Conservation (phyloP, 192 early-diverging fungal genomes). For the Rhizophagus clarus region DNA sequence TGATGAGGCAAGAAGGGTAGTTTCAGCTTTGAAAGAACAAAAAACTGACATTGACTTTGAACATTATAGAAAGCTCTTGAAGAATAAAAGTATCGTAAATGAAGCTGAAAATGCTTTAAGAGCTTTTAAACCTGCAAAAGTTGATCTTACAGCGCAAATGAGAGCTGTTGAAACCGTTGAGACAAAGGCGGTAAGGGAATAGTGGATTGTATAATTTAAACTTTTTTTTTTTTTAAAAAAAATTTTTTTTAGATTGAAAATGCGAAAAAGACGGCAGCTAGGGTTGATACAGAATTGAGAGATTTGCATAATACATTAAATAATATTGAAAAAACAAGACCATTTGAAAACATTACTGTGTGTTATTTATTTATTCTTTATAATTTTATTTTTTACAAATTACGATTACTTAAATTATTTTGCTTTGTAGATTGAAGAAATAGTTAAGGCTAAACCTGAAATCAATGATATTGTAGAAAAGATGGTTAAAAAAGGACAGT, state of each 20-base stretch:
- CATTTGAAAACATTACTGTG: conserved; percentile 92
- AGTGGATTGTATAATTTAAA: too few relatives aligned
- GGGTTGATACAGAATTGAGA: conserved; percentile 82
- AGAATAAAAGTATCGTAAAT: conserved; percentile 89
- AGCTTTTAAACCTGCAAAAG: conserved; percentile 77
- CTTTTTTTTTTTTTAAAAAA: too few relatives aligned
- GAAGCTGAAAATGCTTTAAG: conserved; percentile 86
- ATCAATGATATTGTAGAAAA: conserved; percentile 87
- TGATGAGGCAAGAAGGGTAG: conserved; percentile 82
- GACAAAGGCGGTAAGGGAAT: conserved; percentile 69
- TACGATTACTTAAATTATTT: conserved; percentile 1
- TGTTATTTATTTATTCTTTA: conserved; percentile 34
- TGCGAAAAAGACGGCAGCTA: conserved; percentile 82
- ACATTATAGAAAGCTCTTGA: conserved; percentile 82
- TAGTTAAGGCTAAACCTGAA: conserved; percentile 91
- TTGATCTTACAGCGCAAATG: conserved; percentile 85
- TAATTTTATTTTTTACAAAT: not conserved
- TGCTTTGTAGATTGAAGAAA: conserved; percentile 79
- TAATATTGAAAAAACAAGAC: conserved; percentile 94
- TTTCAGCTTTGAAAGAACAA: conserved; percentile 82
- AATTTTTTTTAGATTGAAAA: conserved; percentile 61
- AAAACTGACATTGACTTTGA: conserved; percentile 84
- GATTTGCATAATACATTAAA: conserved; percentile 87
- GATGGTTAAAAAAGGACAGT: conserved; percentile 90
- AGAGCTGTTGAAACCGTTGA: conserved; percentile 77